phyloP scores from a whole-genome alignment of 306 rosid genomes.

The Quercus agrifolia region DNA sequence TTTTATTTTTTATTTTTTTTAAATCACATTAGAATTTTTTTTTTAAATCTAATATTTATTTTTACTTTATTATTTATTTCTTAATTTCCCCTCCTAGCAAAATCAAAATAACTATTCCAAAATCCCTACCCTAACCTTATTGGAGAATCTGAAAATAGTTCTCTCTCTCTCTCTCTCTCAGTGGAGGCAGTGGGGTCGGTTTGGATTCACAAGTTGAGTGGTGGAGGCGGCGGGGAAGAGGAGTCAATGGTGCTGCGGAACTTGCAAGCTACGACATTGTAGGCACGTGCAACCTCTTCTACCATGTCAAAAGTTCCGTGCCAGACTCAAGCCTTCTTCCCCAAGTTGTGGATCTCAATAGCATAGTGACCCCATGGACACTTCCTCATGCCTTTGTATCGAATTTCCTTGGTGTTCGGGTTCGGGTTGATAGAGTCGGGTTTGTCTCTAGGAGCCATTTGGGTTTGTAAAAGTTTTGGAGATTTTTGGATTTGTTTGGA shows the following conservation, averaged over 20 bases:
- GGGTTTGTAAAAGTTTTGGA: too few species aligned
- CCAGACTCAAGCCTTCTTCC: conserved; percentile 76
- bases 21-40: too few species aligned
- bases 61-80: too few species aligned
- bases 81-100: too few species aligned
- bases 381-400: conserved; percentile 66
- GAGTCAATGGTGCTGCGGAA: conserved; percentile 65
- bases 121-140: too few species aligned
- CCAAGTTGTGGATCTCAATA: conserved; percentile 81
- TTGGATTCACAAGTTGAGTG: conserved; percentile 17
- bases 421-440: not conserved
- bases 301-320: conserved; percentile 75
- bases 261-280: conserved; percentile 61
- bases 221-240: conserved; percentile 28
- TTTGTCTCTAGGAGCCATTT: conserved; percentile 55
- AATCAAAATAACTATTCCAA: too few species aligned
- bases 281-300: conserved; percentile 74
- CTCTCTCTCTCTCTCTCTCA: too few species aligned
- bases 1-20: too few species aligned
- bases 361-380: conserved; percentile 89
- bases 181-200: fast-evolving
- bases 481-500: not conserved
- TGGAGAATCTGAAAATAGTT: too few species aligned
- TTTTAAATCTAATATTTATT: too few species aligned
- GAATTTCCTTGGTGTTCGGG: conserved; percentile 44